Evolutionary conservation across 73 alveolate species (phyloP).

Genomic region (Urostyla sp.): DNA sequence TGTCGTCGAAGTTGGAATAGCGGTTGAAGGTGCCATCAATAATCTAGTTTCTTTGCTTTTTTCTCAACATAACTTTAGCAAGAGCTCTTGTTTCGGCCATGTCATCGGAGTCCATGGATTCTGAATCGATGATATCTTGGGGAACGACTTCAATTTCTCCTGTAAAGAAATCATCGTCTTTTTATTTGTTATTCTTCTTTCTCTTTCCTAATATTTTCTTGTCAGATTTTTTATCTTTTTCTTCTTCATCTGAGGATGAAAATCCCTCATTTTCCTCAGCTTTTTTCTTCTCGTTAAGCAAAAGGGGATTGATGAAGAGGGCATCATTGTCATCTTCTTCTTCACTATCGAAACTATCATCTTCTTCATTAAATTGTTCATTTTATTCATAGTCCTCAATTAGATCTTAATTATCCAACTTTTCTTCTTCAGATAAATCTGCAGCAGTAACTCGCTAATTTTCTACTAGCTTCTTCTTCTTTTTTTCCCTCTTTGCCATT

Average conservation of each 20-base stretch:
- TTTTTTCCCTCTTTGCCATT: slow-evolving; percentile 20
- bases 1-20: slow-evolving; percentile 90
- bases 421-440: no score
- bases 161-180: slow-evolving; percentile 53
- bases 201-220: slow-evolving; percentile 53
- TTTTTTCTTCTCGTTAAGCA: slow-evolving; percentile 62
- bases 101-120: slow-evolving; percentile 91
- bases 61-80: slow-evolving; percentile 95
- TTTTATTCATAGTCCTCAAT: no score
- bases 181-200: slow-evolving; percentile 59
- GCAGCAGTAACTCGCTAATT: no score
- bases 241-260: slow-evolving; percentile 31
- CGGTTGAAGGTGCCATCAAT: slow-evolving; percentile 89
- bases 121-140: slow-evolving; percentile 42
- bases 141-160: slow-evolving; percentile 76
- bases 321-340: slow-evolving; percentile 39
- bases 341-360: no score
- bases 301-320: neutral
- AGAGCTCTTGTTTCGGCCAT: slow-evolving; percentile 97
- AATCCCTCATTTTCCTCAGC: slow-evolving; percentile 55
- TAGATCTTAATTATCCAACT: no score
- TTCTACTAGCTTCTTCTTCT: no score
- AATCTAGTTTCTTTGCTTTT: slow-evolving; percentile 89
- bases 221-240: slow-evolving; percentile 13
- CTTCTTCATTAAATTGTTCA: slow-evolving; percentile 28